phyloP scores from a whole-genome alignment of 2,329 filamentous ascomycete species.

The Hymenoscyphus fraxineus region DNA sequence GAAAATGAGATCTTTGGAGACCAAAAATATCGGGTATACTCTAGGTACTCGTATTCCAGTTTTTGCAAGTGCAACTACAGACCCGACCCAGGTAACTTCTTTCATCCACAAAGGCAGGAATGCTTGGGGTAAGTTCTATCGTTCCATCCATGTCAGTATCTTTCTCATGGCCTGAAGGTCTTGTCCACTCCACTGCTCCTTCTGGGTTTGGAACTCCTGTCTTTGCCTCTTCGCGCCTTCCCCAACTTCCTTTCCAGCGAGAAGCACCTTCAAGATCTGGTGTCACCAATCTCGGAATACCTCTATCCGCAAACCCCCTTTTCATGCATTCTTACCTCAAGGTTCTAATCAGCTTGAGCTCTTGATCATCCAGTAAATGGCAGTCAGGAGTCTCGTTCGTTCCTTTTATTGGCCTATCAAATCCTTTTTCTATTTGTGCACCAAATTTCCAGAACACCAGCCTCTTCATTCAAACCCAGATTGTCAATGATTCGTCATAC shows the following conservation, averaged over 20 bases:
- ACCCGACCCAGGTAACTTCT: neutral
- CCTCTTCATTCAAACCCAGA: neutral
- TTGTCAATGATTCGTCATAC: conserved; percentile 9
- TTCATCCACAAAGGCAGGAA: neutral
- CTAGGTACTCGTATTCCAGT: neutral
- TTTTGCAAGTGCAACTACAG: neutral
- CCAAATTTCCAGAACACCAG: neutral
- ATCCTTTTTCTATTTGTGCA: neutral
- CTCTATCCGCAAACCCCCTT: neutral
- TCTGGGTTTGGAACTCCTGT: neutral
- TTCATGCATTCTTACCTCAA: neutral
- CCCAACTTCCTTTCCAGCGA: neutral
- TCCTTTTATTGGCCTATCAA: neutral
- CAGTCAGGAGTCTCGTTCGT: neutral
- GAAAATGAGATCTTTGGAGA: conserved; percentile 3
- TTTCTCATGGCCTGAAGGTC: neutral
- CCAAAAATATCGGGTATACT: neutral
- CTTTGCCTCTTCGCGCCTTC: neutral
- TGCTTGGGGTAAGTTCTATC: neutral
- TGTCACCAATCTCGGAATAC: neutral
- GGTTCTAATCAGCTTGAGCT: neutral
- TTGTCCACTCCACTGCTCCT: neutral
- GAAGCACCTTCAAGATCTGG: neutral
- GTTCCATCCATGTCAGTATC: neutral
- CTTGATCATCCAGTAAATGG: neutral